Conservation (phyloP, 106 monocot species). For the Dioscorea zingiberensis region DNA sequence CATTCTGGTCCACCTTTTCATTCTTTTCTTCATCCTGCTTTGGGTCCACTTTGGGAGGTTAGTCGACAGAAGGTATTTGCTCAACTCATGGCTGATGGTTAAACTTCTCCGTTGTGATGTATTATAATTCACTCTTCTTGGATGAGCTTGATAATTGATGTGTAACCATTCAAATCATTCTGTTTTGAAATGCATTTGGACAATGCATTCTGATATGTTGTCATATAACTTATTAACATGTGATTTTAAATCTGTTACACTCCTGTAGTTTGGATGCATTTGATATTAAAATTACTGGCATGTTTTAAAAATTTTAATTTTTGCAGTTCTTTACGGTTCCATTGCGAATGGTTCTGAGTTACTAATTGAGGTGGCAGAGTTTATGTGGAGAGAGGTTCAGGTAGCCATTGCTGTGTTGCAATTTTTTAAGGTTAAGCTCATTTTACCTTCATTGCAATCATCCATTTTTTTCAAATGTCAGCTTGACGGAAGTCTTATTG, state of each 20-base stretch:
- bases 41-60: slow-evolving; percentile 96
- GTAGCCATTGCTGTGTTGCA: slow-evolving; percentile 23
- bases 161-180: too few species aligned
- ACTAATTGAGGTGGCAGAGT: slow-evolving; percentile 92
- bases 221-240: too few species aligned
- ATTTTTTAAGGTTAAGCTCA: neutral
- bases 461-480: slow-evolving; percentile 19
- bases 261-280: too few species aligned
- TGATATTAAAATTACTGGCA: too few species aligned
- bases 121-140: too few species aligned
- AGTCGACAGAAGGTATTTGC: slow-evolving; percentile 80
- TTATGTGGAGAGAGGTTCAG: slow-evolving; percentile 85
- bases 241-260: too few species aligned
- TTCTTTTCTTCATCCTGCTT: slow-evolving; percentile 88
- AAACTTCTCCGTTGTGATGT: too few species aligned
- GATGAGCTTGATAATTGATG: too few species aligned
- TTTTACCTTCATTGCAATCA: neutral
- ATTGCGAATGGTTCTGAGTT: slow-evolving; percentile 85
- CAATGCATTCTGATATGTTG: too few species aligned
- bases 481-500: slow-evolving; percentile 85
- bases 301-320: slow-evolving; percentile 5
- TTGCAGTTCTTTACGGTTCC: slow-evolving; percentile 72
- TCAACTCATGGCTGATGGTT: neutral
- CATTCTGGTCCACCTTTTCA: slow-evolving; percentile 81
- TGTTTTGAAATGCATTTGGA: too few species aligned